phyloP scores from a whole-genome alignment of 73 alveolate species.

The Paramecium octaurelia region DNA sequence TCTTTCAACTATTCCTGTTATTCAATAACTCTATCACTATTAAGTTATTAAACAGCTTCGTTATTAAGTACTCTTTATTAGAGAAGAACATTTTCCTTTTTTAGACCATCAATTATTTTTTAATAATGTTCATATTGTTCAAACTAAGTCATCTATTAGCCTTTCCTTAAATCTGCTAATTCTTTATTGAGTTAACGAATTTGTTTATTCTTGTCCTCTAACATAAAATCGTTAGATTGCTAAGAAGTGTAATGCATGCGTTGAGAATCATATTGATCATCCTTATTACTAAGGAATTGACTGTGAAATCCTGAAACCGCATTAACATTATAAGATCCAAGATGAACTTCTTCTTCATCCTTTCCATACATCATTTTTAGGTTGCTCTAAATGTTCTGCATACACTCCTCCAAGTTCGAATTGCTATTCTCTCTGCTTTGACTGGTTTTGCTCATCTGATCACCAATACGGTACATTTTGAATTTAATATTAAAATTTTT shows the following conservation, averaged over 20 bases:
- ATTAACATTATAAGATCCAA: slow-evolving; percentile 43
- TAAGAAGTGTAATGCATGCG: slow-evolving; percentile 18
- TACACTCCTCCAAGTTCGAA: slow-evolving; percentile 11
- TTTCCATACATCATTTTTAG: slow-evolving; percentile 21
- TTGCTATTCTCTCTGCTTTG: neutral
- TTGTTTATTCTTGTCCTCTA: slow-evolving; percentile 35
- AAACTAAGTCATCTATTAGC: slow-evolving; percentile 15
- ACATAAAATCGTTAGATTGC: neutral
- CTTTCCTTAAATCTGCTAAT: slow-evolving; percentile 11
- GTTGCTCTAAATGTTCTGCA: slow-evolving; percentile 17
- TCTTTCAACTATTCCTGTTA: neutral
- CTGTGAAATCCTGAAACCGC: slow-evolving; percentile 40
- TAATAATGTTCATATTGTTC: slow-evolving; percentile 35
- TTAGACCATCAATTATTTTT: neutral
- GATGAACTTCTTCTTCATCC: slow-evolving; percentile 24
- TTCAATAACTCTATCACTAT: slow-evolving; percentile 32
- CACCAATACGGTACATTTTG: slow-evolving; percentile 36
- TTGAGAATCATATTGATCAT: slow-evolving; percentile 1
- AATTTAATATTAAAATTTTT: neutral
- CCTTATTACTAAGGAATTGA: slow-evolving; percentile 3
- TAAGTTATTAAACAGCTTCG: slow-evolving; percentile 22
- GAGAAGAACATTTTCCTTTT: neutral
- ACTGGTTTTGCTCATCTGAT: slow-evolving; percentile 11
- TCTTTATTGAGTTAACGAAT: slow-evolving; percentile 16
- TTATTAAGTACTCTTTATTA: neutral